Evolutionary conservation across 2,329 filamentous ascomycete genomes (phyloP).

Genomic region (Fusarium sterilihyphosum): DNA sequence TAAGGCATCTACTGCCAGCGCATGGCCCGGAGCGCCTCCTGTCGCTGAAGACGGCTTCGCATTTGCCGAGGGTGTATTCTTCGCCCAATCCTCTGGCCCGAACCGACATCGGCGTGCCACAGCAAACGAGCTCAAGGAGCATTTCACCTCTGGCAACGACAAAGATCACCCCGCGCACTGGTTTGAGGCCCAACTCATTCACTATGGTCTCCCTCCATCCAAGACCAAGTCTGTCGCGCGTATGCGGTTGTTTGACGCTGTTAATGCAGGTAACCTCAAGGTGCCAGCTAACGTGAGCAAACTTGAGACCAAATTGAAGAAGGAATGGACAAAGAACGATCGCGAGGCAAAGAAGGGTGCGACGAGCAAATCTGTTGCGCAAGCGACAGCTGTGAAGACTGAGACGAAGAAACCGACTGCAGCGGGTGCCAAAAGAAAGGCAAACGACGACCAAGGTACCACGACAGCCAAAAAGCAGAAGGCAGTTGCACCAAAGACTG

Average conservation of each 20-base stretch:
- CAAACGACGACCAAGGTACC: neutral
- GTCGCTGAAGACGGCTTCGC: conserved; percentile 52
- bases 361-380: neutral
- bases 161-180: conserved; percentile 66
- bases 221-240: conserved; percentile 68
- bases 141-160: conserved; percentile 54
- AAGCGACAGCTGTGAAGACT: neutral
- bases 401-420: neutral
- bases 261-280: conserved; percentile 58
- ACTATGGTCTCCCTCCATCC: conserved; percentile 67
- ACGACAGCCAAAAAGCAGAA: conserved; percentile 20
- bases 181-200: conserved; percentile 70
- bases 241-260: conserved; percentile 66
- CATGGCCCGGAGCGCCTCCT: conserved; percentile 29
- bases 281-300: conserved; percentile 60
- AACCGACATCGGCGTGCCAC: conserved; percentile 59
- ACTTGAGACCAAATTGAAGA: conserved; percentile 66
- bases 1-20: neutral
- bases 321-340: conserved; percentile 63
- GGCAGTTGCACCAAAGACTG: neutral
- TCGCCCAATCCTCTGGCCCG: conserved; percentile 54
- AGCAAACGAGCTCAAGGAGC: conserved; percentile 54
- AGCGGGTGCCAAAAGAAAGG: conserved; percentile 45
- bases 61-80: conserved; percentile 55
- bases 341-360: conserved; percentile 57